These are phyloP conservation scores for Periconia macrospinosa DNA, from an alignment of 2,329 filamentous ascomycete genomes.

Conservation along the genomic window DNA sequence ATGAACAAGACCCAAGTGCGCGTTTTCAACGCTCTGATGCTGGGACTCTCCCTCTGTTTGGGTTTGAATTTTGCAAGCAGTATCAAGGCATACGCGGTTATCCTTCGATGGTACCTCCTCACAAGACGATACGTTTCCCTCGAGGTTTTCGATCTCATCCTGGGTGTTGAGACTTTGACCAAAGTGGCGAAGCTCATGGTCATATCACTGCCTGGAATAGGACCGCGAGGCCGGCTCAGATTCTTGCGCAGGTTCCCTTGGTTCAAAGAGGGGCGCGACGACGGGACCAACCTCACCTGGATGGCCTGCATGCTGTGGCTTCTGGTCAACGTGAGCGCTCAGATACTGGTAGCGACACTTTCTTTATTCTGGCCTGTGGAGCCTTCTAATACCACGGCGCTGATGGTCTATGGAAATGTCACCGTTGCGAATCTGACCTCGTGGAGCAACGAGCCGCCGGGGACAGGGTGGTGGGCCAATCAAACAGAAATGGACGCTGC, in stretches of 20 bases:
- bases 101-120: constrained; percentile 39
- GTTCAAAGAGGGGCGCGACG: constrained; percentile 34
- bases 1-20: constrained; percentile 30
- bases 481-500: constrained; percentile 24
- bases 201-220: constrained; percentile 32
- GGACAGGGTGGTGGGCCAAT: constrained; percentile 5
- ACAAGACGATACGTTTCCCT: constrained; percentile 34
- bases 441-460: constrained; percentile 20
- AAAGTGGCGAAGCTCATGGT: constrained; percentile 39
- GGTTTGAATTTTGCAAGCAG: constrained; percentile 39
- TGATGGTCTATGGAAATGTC: constrained; percentile 31
- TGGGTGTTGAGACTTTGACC: constrained; percentile 32
- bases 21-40: constrained; percentile 37
- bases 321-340: constrained; percentile 35
- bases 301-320: constrained; percentile 37
- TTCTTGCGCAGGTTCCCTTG: constrained; percentile 26
- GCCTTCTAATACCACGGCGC: constrained; percentile 24
- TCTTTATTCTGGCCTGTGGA: constrained; percentile 40
- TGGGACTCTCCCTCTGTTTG: constrained; percentile 36
- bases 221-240: constrained; percentile 16
- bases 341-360: constrained; percentile 36
- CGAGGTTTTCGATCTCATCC: constrained; percentile 39
- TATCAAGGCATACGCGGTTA: constrained; percentile 36
- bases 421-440: constrained; percentile 25
- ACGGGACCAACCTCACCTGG: constrained; percentile 37